Conservation (phyloP, 2,329 filamentous ascomycete genomes). For the Trichoderma atroviride region DNA sequence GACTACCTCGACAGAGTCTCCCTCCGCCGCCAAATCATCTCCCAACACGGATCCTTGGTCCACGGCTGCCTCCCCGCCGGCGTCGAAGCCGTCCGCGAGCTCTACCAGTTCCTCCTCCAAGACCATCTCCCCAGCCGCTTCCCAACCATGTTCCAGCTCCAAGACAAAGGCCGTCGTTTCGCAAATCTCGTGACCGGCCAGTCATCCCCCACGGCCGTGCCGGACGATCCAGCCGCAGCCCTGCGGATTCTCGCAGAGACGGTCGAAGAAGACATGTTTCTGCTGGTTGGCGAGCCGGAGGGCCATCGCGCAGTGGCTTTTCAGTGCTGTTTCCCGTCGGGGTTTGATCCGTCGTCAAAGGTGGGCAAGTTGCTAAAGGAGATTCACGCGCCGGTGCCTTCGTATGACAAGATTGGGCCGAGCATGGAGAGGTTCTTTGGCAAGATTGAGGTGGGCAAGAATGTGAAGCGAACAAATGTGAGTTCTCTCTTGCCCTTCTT, state of each 20-base stretch:
- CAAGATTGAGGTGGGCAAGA: slow-evolving; percentile 51
- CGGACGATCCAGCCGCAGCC: slow-evolving; percentile 38
- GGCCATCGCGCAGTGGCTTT: slow-evolving; percentile 53
- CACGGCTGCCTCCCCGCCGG: slow-evolving; percentile 48
- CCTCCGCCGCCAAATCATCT: slow-evolving; percentile 44
- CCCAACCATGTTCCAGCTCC: slow-evolving; percentile 51
- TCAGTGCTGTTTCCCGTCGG: slow-evolving; percentile 55
- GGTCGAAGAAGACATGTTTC: slow-evolving; percentile 59
- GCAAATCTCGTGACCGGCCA: slow-evolving; percentile 46
- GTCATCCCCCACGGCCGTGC: slow-evolving; percentile 36
- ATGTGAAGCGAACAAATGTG: slow-evolving; percentile 55
- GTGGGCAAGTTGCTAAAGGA: slow-evolving; percentile 52
- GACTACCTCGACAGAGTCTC: slow-evolving; percentile 52
- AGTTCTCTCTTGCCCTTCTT: slow-evolving; percentile 21
- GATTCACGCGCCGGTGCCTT: slow-evolving; percentile 56
- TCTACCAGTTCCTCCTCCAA: slow-evolving; percentile 52
- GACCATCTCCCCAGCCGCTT: slow-evolving; percentile 53
- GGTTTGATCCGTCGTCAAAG: slow-evolving; percentile 55
- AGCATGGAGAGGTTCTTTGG: slow-evolving; percentile 60
- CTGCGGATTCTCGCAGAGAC: slow-evolving; percentile 51
- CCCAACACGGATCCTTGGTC: slow-evolving; percentile 43
- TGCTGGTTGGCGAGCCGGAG: slow-evolving; percentile 47
- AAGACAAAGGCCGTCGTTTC: slow-evolving; percentile 37
- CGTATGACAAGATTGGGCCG: slow-evolving; percentile 55
- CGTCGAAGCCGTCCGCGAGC: slow-evolving; percentile 48